Evolutionary conservation across 2,329 filamentous ascomycete species (phyloP).

Genomic region (Cadophora luteo-olivacea): DNA sequence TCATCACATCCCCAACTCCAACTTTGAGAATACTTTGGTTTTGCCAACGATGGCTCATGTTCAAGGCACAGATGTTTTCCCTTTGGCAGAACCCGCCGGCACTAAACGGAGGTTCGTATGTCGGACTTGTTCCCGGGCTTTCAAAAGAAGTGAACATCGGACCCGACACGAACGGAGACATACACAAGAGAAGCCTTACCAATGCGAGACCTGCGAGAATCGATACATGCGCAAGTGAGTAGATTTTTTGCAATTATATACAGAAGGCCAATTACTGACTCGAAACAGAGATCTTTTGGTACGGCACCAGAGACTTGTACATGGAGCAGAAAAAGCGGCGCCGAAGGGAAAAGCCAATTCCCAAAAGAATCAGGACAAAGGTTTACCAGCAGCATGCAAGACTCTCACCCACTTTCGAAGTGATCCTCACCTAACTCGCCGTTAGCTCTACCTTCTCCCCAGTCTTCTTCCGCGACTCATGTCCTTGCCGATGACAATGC

Average conservation of each 20-base stretch:
- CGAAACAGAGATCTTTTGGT: constrained; percentile 2
- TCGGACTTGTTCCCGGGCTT: neutral
- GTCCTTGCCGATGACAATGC: neutral
- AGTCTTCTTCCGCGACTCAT: neutral
- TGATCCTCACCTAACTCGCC: neutral
- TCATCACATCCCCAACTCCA: neutral
- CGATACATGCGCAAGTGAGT: constrained; percentile 8
- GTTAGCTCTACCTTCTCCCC: neutral
- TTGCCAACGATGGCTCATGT: neutral
- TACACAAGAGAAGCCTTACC: constrained; percentile 10
- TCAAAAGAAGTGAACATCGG: constrained; percentile 3
- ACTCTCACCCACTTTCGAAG: neutral
- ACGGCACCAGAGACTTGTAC: neutral
- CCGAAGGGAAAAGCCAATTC: neutral
- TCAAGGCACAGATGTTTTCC: neutral
- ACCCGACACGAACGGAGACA: constrained; percentile 7
- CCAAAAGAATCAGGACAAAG: too few relatives aligned
- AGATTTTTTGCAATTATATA: neutral
- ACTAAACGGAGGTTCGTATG: neutral
- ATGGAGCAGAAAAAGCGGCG: neutral
- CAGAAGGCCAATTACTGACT: neutral
- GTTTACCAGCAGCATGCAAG: neutral
- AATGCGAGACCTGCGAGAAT: neutral
- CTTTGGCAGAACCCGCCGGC: neutral
- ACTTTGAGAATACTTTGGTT: neutral